These are phyloP conservation scores for Podospora australis DNA, from an alignment of 495 filamentous ascomycete genomes.

Conservation along the genomic window DNA sequence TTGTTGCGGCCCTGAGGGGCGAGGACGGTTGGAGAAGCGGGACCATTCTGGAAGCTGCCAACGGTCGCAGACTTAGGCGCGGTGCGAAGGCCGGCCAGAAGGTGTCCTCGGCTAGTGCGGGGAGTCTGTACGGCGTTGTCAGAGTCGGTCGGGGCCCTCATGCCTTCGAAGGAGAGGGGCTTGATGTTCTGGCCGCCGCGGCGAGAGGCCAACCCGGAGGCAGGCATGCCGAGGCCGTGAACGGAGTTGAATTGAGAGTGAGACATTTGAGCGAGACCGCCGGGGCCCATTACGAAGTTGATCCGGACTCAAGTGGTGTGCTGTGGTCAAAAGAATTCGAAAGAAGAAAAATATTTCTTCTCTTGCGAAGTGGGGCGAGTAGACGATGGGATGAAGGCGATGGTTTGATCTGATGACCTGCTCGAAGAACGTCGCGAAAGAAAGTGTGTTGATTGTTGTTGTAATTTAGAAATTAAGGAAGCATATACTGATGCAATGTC, in stretches of 20 bases:
- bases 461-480: conserved; percentile 20
- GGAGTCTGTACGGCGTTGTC: conserved; percentile 65
- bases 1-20: conserved; percentile 25
- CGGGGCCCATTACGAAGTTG: conserved; percentile 78
- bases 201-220: conserved; percentile 73
- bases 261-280: conserved; percentile 99
- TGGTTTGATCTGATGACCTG: not conserved
- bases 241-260: conserved; percentile 70
- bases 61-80: conserved; percentile 76
- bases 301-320: not conserved
- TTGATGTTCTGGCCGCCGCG: conserved; percentile 79
- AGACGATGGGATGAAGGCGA: conserved; percentile 1
- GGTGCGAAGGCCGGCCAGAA: conserved; percentile 89
- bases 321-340: conserved; percentile 2
- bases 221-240: conserved; percentile 61
- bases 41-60: conserved; percentile 59
- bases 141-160: conserved; percentile 40
- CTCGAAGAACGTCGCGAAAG: conserved; percentile 1
- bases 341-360: conserved; percentile 1
- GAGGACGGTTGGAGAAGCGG: conserved; percentile 48
- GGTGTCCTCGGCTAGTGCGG: conserved; percentile 86
- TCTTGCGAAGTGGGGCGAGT: not conserved
- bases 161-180: conserved; percentile 68
- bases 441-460: conserved; percentile 1
- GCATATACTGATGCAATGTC: conserved; percentile 18